Conservation (phyloP, 1,284 basidiomycete species). For the Leccinum fuscescens region DNA sequence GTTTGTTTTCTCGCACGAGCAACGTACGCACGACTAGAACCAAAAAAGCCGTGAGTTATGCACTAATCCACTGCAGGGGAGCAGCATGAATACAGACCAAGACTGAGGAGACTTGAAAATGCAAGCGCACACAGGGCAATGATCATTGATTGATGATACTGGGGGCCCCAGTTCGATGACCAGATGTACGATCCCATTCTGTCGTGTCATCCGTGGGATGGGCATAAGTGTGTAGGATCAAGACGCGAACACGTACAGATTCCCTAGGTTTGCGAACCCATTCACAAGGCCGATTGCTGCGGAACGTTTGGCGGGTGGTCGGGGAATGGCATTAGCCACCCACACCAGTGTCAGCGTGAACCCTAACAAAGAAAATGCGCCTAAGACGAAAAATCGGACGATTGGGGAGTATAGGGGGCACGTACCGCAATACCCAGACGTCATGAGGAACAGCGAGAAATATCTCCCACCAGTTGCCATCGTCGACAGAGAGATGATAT, state of each 20-base stretch:
- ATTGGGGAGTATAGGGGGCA: slow-evolving; percentile 1
- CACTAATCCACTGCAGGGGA: neutral
- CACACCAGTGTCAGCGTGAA: slow-evolving; percentile 63
- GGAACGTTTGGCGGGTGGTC: slow-evolving; percentile 61
- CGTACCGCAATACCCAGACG: slow-evolving; percentile 53
- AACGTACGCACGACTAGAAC: slow-evolving; percentile 45
- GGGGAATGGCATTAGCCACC: slow-evolving; percentile 60
- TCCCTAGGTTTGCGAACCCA: slow-evolving; percentile 34
- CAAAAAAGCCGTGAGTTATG: neutral
- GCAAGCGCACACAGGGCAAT: slow-evolving; percentile 45
- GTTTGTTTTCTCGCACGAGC: slow-evolving; percentile 44
- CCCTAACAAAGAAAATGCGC: slow-evolving; percentile 33
- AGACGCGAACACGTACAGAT: slow-evolving; percentile 33
- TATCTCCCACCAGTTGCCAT: slow-evolving; percentile 56
- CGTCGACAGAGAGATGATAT: slow-evolving; percentile 61
- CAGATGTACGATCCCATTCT: slow-evolving; percentile 55
- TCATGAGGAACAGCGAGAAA: slow-evolving; percentile 66
- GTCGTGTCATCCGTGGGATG: neutral
- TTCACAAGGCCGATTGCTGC: slow-evolving; percentile 42
- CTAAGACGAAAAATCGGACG: neutral
- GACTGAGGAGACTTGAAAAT: slow-evolving; percentile 38
- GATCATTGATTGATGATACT: slow-evolving; percentile 54
- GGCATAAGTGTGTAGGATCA: neutral
- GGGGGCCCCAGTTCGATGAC: slow-evolving; percentile 48
- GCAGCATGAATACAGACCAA: slow-evolving; percentile 31